These are phyloP conservation scores for Phytophthora crassamura DNA, from an alignment of 352 stramenopile genomes.

Conservation along the genomic window DNA sequence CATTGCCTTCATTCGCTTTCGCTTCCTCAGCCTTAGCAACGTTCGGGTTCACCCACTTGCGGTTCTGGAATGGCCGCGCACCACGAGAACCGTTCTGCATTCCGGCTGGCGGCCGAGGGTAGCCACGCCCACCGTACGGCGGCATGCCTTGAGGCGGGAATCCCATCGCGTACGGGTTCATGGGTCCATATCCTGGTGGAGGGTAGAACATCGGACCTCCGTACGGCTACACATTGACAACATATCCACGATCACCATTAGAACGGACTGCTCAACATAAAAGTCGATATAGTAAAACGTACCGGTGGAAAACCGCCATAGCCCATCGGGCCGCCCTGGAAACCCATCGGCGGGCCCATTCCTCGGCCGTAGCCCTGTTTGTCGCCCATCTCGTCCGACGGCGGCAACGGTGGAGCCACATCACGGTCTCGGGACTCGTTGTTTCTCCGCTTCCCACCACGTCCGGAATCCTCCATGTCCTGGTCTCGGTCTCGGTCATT, in stretches of 20 bases:
- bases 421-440: constrained; percentile 33
- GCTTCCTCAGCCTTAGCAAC: constrained; percentile 60
- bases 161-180: constrained; percentile 80
- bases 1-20: constrained; percentile 34
- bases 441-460: constrained; percentile 36
- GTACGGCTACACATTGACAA: constrained; percentile 52
- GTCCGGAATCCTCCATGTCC: constrained; percentile 35
- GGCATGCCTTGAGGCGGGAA: constrained; percentile 69
- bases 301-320: constrained; percentile 71
- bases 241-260: constrained; percentile 19
- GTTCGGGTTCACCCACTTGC: constrained; percentile 88
- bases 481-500: constrained; percentile 36
- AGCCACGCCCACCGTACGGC: constrained; percentile 41
- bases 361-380: constrained; percentile 40
- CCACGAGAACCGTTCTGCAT: constrained; percentile 43
- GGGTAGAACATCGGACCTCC: constrained; percentile 81
- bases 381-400: constrained; percentile 30
- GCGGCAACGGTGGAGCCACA: constrained; percentile 37
- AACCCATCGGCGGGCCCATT: constrained; percentile 56
- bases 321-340: constrained; percentile 66
- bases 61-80: constrained; percentile 77
- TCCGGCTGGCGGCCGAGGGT: constrained; percentile 31
- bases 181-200: constrained; percentile 59
- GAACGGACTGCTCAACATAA: neutral
- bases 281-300: constrained; percentile 22